A percentile compares a stretch with the other conserved stretches of the same genome.
These are phyloP conservation scores for Phytopythium delawarense DNA, from an alignment of 352 stramenopile genomes.

Conservation along the genomic window DNA sequence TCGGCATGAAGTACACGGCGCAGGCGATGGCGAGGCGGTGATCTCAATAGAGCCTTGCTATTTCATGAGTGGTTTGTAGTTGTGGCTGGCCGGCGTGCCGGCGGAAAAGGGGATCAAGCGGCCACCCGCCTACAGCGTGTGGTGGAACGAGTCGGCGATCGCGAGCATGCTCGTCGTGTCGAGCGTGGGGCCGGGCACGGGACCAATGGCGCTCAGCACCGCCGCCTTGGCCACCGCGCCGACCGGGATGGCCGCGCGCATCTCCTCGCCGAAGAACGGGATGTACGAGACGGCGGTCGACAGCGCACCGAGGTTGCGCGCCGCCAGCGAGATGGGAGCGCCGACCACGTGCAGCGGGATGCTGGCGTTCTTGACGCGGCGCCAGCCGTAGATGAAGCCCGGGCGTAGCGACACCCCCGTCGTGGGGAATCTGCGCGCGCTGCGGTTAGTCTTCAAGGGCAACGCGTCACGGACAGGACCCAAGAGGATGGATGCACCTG, in stretches of 20 bases:
- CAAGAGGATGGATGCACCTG: slow-evolving; percentile 21
- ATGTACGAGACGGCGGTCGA: slow-evolving; percentile 51
- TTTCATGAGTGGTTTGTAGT: neutral
- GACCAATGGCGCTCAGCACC: slow-evolving; percentile 75
- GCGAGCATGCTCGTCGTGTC: slow-evolving; percentile 73
- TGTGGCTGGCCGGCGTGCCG: neutral
- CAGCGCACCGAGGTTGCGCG: slow-evolving; percentile 48
- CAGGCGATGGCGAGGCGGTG: slow-evolving; percentile 38
- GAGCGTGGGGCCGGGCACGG: slow-evolving; percentile 46
- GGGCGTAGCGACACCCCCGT: slow-evolving; percentile 80
- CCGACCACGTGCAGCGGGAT: slow-evolving; percentile 77
- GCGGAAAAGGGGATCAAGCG: too few relatives aligned
- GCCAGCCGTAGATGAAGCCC: slow-evolving; percentile 88
- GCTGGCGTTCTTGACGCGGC: slow-evolving; percentile 57
- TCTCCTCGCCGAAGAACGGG: slow-evolving; percentile 66
- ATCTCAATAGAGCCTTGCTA: neutral
- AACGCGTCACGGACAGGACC: neutral
- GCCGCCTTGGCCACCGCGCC: slow-evolving; percentile 72
- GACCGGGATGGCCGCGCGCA: slow-evolving; percentile 63
- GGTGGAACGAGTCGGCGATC: slow-evolving; percentile 75
- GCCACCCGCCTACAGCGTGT: slow-evolving; percentile 36
- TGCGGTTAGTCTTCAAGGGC: neutral
- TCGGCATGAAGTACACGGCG: slow-evolving; percentile 73
- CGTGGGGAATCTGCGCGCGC: slow-evolving; percentile 43
- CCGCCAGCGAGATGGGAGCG: slow-evolving; percentile 59